phyloP scores from a whole-genome alignment of 2,329 filamentous ascomycete genomes.

The Exophiala dermatitidis region DNA sequence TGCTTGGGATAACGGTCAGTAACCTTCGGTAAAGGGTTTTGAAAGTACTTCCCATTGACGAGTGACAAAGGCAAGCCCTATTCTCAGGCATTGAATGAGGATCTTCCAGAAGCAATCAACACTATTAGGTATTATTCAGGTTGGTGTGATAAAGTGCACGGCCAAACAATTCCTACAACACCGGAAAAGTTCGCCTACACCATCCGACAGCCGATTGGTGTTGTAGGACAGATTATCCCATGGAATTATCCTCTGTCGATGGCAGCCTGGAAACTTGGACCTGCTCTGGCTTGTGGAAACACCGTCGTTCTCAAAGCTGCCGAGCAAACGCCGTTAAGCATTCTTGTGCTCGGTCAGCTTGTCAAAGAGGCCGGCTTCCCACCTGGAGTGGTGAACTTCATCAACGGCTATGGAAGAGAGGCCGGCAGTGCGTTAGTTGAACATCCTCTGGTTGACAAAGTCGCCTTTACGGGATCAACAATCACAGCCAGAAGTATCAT shows the following conservation, averaged over 20 bases:
- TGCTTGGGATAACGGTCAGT: slow-evolving; percentile 63
- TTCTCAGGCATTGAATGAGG: slow-evolving; percentile 55
- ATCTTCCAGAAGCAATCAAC: slow-evolving; percentile 54
- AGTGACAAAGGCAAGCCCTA: slow-evolving; percentile 55
- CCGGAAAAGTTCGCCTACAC: slow-evolving; percentile 66
- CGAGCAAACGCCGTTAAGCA: slow-evolving; percentile 52
- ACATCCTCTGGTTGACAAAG: slow-evolving; percentile 25
- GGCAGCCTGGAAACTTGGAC: slow-evolving; percentile 61
- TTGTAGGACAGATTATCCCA: slow-evolving; percentile 69
- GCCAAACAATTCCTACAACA: slow-evolving; percentile 67
- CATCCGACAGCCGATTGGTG: slow-evolving; percentile 66
- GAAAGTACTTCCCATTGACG: too few species aligned
- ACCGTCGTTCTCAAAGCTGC: slow-evolving; percentile 52
- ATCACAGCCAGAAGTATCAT: slow-evolving; percentile 37
- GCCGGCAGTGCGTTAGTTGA: slow-evolving; percentile 46
- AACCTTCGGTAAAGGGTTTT: too few species aligned
- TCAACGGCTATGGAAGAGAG: slow-evolving; percentile 60
- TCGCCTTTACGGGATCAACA: slow-evolving; percentile 29
- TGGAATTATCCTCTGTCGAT: slow-evolving; percentile 74
- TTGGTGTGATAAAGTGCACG: slow-evolving; percentile 71
- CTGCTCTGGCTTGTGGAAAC: slow-evolving; percentile 51
- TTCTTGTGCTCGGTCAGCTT: slow-evolving; percentile 27
- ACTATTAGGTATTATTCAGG: slow-evolving; percentile 69
- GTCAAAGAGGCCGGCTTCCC: slow-evolving; percentile 45
- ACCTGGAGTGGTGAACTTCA: slow-evolving; percentile 37